Evolutionary conservation across 2,329 filamentous ascomycete species (phyloP).

Genomic region (Fusarium foetens): DNA sequence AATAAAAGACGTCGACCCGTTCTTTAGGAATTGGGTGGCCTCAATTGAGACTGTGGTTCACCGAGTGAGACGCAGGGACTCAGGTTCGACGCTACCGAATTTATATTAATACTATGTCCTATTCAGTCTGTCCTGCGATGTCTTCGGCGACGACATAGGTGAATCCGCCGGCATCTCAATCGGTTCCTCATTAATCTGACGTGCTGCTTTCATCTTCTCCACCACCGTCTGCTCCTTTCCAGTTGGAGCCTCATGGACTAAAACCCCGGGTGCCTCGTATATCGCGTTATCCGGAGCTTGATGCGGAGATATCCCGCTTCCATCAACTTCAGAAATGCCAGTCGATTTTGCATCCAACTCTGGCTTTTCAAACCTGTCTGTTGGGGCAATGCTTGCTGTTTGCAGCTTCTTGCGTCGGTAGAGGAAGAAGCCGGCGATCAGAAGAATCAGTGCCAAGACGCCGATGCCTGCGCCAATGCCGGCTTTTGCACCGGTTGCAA

Average conservation of each 20-base stretch:
- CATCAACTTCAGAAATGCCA: neutral
- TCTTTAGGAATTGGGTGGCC: accelerated
- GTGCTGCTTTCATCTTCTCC: neutral
- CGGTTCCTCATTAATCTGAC: conserved; percentile 1
- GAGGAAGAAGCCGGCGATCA: neutral
- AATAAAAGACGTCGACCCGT: accelerated
- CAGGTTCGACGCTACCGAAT: neutral
- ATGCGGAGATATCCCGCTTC: neutral
- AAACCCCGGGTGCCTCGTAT: neutral
- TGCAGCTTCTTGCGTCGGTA: neutral
- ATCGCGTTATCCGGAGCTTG: neutral
- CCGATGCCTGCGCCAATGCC: conserved; percentile 2
- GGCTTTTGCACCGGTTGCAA: neutral
- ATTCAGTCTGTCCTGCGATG: neutral
- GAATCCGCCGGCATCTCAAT: conserved; percentile 1
- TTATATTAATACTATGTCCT: neutral
- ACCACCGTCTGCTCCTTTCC: neutral
- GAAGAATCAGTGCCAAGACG: neutral
- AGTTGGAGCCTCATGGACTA: neutral
- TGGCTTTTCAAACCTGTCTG: neutral
- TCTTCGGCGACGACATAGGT: neutral
- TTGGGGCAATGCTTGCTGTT: neutral
- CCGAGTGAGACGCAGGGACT: accelerated
- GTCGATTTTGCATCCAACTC: neutral
- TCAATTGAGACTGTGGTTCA: accelerated